Percentiles rank a stretch among this genome's conserved stretches.
These are phyloP conservation scores for Suhomyces terraborum DNA, from an alignment of 1,139 yeast genomes.

Conservation along the genomic window DNA sequence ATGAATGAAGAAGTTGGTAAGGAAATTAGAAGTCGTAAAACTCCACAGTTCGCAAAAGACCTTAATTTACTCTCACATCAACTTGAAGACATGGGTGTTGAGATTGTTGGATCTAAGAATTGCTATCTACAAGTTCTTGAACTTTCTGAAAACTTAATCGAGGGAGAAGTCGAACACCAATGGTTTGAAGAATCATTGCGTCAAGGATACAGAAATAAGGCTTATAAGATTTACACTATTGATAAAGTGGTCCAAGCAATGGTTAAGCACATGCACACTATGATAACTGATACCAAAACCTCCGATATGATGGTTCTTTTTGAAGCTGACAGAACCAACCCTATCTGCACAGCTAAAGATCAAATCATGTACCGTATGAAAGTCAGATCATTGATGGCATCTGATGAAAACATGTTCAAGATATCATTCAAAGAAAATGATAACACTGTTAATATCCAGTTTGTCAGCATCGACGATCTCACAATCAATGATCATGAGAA, in stretches of 20 bases:
- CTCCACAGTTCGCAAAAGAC: conserved; percentile 86
- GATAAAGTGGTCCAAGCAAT: conserved; percentile 91
- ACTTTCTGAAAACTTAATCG: conserved; percentile 75
- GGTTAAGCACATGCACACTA: conserved; percentile 82
- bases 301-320: conserved; percentile 79
- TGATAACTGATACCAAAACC: conserved; percentile 79
- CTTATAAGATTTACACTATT: conserved; percentile 87
- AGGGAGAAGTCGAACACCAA: conserved; percentile 90
- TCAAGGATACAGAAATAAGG: conserved; percentile 91
- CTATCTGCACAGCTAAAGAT: conserved; percentile 73
- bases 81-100: conserved; percentile 76
- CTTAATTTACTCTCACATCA: conserved; percentile 81
- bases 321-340: conserved; percentile 72
- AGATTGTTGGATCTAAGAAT: conserved; percentile 64
- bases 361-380: conserved; percentile 91
- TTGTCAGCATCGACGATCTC: conserved; percentile 83
- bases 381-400: conserved; percentile 76
- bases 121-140: conserved; percentile 77
- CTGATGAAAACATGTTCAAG: conserved; percentile 91
- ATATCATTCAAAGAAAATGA: conserved; percentile 64
- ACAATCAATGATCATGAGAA: conserved; percentile 77
- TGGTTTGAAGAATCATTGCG: conserved; percentile 95
- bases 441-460: conserved; percentile 69
- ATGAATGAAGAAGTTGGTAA: conserved; percentile 66
- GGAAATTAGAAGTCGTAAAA: conserved; percentile 66